A percentile compares a stretch with the other conserved stretches of the same genome.
phyloP scores from a whole-genome alignment of 306 rosid species.

The Prunus fruticosa region DNA sequence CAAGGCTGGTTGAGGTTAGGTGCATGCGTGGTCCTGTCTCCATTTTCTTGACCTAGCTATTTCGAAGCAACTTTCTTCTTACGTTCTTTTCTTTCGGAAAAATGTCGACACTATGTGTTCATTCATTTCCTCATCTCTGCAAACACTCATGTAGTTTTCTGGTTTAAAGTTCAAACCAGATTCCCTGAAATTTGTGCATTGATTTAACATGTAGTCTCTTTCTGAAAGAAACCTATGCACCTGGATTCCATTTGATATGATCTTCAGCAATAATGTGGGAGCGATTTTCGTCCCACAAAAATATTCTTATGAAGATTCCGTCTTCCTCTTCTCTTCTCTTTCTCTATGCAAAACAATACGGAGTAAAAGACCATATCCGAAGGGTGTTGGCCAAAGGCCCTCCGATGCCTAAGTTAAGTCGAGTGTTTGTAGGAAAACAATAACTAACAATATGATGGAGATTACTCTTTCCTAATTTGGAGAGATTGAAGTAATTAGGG shows the following conservation, averaged over 20 bases:
- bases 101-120: slow-evolving; percentile 30
- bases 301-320: no score
- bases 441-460: no score
- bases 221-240: neutral
- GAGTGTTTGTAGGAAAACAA: no score
- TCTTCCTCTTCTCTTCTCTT: no score
- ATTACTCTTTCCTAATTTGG: no score
- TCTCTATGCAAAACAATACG: no score
- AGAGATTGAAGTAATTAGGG: no score
- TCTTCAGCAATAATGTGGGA: no score
- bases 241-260: neutral
- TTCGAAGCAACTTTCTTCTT: neutral
- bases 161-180: neutral
- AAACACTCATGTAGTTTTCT: neutral
- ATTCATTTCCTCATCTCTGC: neutral
- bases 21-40: slow-evolving; percentile 17
- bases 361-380: no score
- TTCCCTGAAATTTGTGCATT: neutral
- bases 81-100: neutral
- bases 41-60: neutral
- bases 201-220: neutral
- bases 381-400: no score
- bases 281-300: no score
- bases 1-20: neutral
- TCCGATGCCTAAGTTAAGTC: no score